phyloP scores from a whole-genome alignment of 202 grass and related monocot genomes.

The Dendrocalamus latiflorus region DNA sequence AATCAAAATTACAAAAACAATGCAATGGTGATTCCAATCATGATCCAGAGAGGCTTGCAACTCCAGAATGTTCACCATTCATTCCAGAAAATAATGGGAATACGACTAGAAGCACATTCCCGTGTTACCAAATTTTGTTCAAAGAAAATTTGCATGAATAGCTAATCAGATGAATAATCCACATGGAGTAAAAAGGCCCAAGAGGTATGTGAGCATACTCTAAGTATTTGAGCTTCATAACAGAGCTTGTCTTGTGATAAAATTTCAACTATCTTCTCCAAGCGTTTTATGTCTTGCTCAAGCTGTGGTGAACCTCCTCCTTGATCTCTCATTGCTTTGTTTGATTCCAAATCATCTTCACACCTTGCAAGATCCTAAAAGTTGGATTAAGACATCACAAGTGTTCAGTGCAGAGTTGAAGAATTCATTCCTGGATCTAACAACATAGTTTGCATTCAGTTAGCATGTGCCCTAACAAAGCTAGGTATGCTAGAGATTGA shows the following conservation, averaged over 20 bases:
- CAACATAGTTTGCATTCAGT: neutral
- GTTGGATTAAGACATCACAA: slow-evolving; percentile 19
- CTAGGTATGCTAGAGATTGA: neutral
- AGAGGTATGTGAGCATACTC: slow-evolving; percentile 48
- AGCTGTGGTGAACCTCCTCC: slow-evolving; percentile 73
- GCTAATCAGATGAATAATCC: neutral
- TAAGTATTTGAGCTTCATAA: slow-evolving; percentile 91
- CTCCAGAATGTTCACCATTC: neutral
- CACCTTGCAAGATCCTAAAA: slow-evolving; percentile 67
- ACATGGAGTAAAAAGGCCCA: slow-evolving; percentile 4
- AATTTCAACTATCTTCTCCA: slow-evolving; percentile 76
- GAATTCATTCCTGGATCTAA: neutral
- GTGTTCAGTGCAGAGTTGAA: slow-evolving; percentile 24
- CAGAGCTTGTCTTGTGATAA: slow-evolving; percentile 86
- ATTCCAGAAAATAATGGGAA: slow-evolving; percentile 11
- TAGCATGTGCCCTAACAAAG: neutral
- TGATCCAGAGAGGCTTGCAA: neutral
- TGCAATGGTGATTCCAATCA: neutral
- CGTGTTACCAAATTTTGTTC: neutral
- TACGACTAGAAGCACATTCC: neutral
- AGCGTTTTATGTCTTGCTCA: slow-evolving; percentile 83
- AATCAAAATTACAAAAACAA: neutral
- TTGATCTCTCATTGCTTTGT: slow-evolving; percentile 69
- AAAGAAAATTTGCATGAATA: neutral
- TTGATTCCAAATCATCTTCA: slow-evolving; percentile 79